Conservation (phyloP, 1,284 basidiomycete species). For the Heterobasidion irregulare region DNA sequence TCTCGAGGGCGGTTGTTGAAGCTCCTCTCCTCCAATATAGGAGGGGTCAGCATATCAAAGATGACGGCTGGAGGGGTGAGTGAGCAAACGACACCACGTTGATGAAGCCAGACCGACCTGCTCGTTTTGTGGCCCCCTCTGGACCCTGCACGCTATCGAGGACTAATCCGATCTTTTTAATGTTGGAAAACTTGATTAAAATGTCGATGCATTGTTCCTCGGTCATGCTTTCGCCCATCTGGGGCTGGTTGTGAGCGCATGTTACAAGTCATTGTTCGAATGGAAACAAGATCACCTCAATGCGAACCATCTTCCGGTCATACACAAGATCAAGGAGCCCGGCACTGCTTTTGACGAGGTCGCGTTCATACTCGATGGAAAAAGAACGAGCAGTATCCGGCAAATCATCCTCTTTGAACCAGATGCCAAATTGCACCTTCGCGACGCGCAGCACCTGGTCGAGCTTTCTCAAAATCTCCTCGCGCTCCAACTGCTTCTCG, state of each 20-base stretch:
- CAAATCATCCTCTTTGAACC: slow-evolving; percentile 25
- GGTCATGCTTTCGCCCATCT: slow-evolving; percentile 32
- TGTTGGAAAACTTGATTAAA: slow-evolving; percentile 41
- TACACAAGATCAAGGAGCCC: slow-evolving; percentile 52
- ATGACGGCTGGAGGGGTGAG: slow-evolving; percentile 33
- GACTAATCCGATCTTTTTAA: slow-evolving; percentile 46
- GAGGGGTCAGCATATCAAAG: slow-evolving; percentile 47
- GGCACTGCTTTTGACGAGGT: slow-evolving; percentile 26
- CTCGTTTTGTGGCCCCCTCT: neutral
- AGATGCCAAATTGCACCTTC: slow-evolving; percentile 48
- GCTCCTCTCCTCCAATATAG: slow-evolving; percentile 42
- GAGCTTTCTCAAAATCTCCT: slow-evolving; percentile 28
- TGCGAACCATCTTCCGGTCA: slow-evolving; percentile 46
- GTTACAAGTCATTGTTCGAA: neutral
- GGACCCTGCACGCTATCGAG: slow-evolving; percentile 24
- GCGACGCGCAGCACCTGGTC: slow-evolving; percentile 37
- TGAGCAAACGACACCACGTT: neutral
- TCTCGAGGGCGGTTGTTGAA: slow-evolving; percentile 25
- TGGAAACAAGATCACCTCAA: slow-evolving; percentile 29
- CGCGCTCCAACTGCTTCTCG: slow-evolving; percentile 6
- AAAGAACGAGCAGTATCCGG: slow-evolving; percentile 33
- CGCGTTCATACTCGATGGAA: slow-evolving; percentile 42
- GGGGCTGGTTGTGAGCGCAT: neutral
- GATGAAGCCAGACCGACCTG: neutral
- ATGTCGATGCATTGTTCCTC: slow-evolving; percentile 36